Evolutionary conservation across 169 alveolate species (phyloP).

Genomic region (Eimeria necatrix): DNA sequence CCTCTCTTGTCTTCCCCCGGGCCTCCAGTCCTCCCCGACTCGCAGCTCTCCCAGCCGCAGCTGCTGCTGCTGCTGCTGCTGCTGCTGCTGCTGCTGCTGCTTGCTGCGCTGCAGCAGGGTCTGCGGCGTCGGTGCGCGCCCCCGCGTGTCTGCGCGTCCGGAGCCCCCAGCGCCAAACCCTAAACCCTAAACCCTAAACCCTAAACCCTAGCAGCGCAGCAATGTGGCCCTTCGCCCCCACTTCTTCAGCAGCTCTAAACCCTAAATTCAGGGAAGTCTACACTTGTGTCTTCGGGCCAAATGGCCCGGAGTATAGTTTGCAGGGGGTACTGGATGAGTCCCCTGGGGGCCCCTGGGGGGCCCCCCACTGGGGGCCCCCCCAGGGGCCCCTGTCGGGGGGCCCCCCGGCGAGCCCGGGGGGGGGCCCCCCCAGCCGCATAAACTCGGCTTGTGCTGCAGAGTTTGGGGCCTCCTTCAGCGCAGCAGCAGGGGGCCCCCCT

Average conservation of each 20-base stretch:
- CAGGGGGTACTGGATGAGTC: not conserved
- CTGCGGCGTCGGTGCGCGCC: no score
- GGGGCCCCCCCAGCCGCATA: conserved; percentile 15
- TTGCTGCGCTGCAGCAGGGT: no score
- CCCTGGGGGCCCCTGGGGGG: not conserved
- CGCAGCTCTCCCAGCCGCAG: no score
- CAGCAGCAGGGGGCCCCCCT: no score
- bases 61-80: no score
- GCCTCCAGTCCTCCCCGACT: no score
- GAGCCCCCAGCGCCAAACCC: no score
- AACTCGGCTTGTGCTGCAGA: not conserved
- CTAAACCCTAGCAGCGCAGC: no score
- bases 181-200: no score
- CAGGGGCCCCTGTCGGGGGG: conserved; percentile 5
- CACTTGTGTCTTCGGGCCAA: not conserved
- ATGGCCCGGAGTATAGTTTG: not conserved
- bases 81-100: no score
- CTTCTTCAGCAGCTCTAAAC: not conserved
- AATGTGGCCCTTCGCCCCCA: not conserved
- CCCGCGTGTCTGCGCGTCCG: not conserved
- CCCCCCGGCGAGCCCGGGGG: not conserved
- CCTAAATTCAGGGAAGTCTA: conserved; percentile 3
- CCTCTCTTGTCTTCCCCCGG: not conserved
- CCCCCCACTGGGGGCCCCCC: conserved; percentile 13
- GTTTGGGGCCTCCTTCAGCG: no score